A percentile compares a stretch with the other conserved stretches of the same genome.
phyloP scores from a whole-genome alignment of 495 filamentous ascomycete genomes.

The Penicillium dipodomyicola region DNA sequence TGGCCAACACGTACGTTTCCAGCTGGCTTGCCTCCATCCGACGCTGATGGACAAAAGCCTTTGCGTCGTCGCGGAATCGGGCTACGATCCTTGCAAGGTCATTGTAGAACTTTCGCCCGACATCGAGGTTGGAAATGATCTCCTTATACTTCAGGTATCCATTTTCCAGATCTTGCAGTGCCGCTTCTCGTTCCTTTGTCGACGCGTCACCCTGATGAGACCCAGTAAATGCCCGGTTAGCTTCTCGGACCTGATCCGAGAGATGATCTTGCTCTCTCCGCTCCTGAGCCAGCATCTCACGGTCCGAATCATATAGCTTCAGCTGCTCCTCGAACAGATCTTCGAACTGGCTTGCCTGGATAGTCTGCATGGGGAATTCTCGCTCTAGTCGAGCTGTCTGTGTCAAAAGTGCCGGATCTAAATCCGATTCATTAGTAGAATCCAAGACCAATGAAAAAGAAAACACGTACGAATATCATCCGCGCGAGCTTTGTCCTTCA shows the following conservation, averaged over 20 bases:
- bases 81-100: conserved; percentile 83
- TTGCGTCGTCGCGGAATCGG: conserved; percentile 72
- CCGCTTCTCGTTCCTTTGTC: conserved; percentile 76
- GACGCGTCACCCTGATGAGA: conserved; percentile 70
- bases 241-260: conserved; percentile 61
- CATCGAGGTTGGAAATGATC: conserved; percentile 83
- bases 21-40: conserved; percentile 76
- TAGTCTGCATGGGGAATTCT: conserved; percentile 75
- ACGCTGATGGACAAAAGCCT: conserved; percentile 74
- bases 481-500: conserved; percentile 72
- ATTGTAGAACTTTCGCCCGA: conserved; percentile 94
- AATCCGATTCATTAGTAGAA: not conserved
- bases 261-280: conserved; percentile 72
- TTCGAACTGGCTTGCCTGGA: conserved; percentile 87
- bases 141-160: conserved; percentile 95
- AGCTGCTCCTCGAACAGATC: conserved; percentile 83
- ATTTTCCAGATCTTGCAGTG: conserved; percentile 84
- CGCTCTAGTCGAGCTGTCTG: conserved; percentile 85
- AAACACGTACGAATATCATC: conserved; percentile 78
- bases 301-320: conserved; percentile 72
- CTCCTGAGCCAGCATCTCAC: conserved; percentile 67
- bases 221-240: conserved; percentile 71
- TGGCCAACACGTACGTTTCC: conserved; percentile 56
- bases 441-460: not conserved
- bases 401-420: conserved; percentile 66